phyloP scores from a whole-genome alignment of 768 basidiomycete species.

The Pleurotus ostreatus region DNA sequence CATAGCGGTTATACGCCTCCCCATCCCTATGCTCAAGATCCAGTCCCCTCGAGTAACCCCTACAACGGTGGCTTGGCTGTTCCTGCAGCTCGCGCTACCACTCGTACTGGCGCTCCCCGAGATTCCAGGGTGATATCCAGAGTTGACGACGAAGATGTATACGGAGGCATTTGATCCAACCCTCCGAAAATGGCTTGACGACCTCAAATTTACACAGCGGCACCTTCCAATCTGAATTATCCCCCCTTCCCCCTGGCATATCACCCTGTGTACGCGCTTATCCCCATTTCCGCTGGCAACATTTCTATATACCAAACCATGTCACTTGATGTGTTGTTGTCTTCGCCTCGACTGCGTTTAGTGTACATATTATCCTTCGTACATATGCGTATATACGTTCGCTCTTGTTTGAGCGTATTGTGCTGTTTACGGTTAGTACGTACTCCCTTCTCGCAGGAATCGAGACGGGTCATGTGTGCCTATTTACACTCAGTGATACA shows the following conservation, averaged over 20 bases:
- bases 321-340: constrained; percentile 2
- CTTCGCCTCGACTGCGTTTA: neutral
- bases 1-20: neutral
- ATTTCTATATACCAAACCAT: constrained; percentile 7
- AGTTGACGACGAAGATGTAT: constrained; percentile 6
- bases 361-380: constrained; percentile 7
- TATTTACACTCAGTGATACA: neutral
- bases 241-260: neutral
- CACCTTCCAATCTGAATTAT: neutral
- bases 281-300: neutral
- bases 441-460: constrained; percentile 2
- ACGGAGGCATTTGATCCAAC: constrained; percentile 5
- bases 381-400: neutral
- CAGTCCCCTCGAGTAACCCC: constrained; percentile 2
- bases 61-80: neutral
- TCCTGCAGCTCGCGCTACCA: constrained; percentile 6
- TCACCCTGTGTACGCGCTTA: neutral
- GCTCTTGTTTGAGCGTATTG: neutral
- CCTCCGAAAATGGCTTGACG: neutral
- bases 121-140: constrained; percentile 5
- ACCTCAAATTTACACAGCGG: neutral
- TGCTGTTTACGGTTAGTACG: neutral
- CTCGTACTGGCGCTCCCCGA: constrained; percentile 1
- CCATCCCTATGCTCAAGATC: constrained; percentile 5
- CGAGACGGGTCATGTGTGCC: neutral